Evolutionary conservation across 352 stramenopile species (phyloP), one percentile per base, ranked within the genome.

Genomic region (Globisporangium radiosum): DNA sequence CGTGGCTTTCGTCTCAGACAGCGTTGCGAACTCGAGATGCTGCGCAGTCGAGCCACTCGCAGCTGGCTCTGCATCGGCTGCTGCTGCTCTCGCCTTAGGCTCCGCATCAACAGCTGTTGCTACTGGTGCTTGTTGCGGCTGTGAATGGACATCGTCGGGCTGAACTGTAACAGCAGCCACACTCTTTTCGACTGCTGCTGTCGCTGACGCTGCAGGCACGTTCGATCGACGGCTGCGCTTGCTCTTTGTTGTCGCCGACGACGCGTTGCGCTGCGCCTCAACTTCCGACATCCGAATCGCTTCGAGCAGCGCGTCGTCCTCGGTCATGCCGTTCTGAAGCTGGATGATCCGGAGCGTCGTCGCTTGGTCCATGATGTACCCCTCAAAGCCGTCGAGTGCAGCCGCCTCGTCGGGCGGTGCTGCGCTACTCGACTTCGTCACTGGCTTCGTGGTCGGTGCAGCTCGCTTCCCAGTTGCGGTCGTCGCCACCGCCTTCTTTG

Each of bases 261-360:
- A 14, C 40, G 40, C 40, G 40, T 44, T 14, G 40, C 40, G 60
- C 43, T 49, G 43, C 2, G 38, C 54, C 6, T 76, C 66, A 6
- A 60, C 54, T 52, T 75, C 58, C 0, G 80, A 92, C 65, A 88
- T 81, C 40, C 81, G 74, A 49, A 92, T 74, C 7, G 78, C 82
- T 67, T 89, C 57, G 15, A 80, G 55, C 15, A 86, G 61, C 4
- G 82, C 82, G 45, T 92, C 82, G 62, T 90, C 82, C 48, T 92
- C 82, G 2, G 78, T 81, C 64, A 92, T 71, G 36, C 84, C 80
- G 54, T 86, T 57, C 57, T 92, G 82, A 47, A 88, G 85, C 44
- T 83, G 71, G 36, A 81, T 79, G 55, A 85, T 75, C 52, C 87
- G 65, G 15, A 71, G 52, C 13, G 69, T 75, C 2, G 68, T 55